These are phyloP conservation scores for Rhizoclosmatium sp. DNA, from an alignment of 192 early-diverging fungal genomes.

Conservation along the genomic window DNA sequence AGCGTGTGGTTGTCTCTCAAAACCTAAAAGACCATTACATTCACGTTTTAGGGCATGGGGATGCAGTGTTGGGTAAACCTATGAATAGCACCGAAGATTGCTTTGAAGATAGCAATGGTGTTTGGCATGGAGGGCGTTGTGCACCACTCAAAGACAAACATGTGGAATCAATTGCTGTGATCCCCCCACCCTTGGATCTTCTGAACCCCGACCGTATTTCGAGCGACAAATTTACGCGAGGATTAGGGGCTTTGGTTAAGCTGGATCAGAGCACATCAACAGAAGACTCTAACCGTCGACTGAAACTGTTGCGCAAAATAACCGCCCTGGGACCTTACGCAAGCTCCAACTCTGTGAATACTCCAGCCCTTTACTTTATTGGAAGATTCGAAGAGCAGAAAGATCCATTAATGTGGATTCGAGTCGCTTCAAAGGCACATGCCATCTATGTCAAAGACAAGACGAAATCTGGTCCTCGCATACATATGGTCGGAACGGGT, in stretches of 20 bases:
- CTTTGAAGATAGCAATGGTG: neutral
- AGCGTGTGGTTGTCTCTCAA: slow-evolving; percentile 36
- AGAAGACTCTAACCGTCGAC: neutral
- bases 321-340: neutral
- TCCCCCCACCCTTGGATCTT: slow-evolving; percentile 37
- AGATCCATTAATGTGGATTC: slow-evolving; percentile 40
- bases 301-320: neutral
- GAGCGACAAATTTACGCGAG: neutral
- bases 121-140: slow-evolving; percentile 13
- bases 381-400: slow-evolving; percentile 41
- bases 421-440: slow-evolving; percentile 22
- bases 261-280: neutral
- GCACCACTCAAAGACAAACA: slow-evolving; percentile 10
- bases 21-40: slow-evolving; percentile 28
- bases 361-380: slow-evolving; percentile 30
- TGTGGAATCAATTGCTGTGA: slow-evolving; percentile 19
- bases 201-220: neutral
- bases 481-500: slow-evolving; percentile 29
- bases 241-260: too few species aligned
- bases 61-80: slow-evolving; percentile 24
- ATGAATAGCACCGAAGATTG: neutral
- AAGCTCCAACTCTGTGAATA: slow-evolving; percentile 5
- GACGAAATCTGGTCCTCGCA: neutral
- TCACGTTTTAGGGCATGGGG: slow-evolving; percentile 33
- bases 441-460: neutral